Evolutionary conservation across 2,329 filamentous ascomycete species (phyloP).

Genomic region (Grosmannia clavigera): DNA sequence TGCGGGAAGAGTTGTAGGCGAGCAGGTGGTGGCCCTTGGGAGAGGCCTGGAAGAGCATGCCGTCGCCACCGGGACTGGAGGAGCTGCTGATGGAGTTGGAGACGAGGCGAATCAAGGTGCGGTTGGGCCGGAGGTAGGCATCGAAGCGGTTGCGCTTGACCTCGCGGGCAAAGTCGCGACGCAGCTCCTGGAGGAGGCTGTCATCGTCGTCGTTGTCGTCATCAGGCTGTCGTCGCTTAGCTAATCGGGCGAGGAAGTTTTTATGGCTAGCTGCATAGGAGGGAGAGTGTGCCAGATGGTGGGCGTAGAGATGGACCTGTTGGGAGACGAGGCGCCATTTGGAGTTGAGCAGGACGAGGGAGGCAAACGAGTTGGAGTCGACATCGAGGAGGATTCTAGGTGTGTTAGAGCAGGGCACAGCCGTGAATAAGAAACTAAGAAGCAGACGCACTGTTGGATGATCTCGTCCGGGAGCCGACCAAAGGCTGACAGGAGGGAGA

Average conservation of each 20-base stretch:
- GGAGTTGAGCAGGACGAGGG: conserved; percentile 50
- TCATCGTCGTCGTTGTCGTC: conserved; percentile 30
- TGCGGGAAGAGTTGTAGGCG: conserved; percentile 74
- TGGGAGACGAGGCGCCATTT: conserved; percentile 55
- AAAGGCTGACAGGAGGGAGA: conserved; percentile 25
- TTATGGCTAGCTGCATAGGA: conserved; percentile 42
- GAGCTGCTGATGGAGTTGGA: conserved; percentile 77
- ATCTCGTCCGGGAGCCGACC: conserved; percentile 54
- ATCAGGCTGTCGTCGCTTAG: conserved; percentile 1
- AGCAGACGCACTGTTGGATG: conserved; percentile 47
- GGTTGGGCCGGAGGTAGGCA: conserved; percentile 56
- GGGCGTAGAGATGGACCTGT: conserved; percentile 48
- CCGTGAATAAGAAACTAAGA: background rate
- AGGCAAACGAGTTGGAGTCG: conserved; percentile 53
- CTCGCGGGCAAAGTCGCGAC: conserved; percentile 54
- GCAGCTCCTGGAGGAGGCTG: conserved; percentile 39
- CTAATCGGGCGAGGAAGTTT: background rate
- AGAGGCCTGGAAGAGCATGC: conserved; percentile 73
- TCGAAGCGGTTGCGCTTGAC: conserved; percentile 69
- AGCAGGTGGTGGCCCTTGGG: conserved; percentile 62
- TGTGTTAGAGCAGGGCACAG: background rate
- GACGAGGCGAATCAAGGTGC: conserved; percentile 65
- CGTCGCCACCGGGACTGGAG: conserved; percentile 71
- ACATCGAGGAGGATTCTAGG: conserved; percentile 46
- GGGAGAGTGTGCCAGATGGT: conserved; percentile 49